These are phyloP conservation scores for Clonostachys rhizophaga DNA, from an alignment of 2,329 filamentous ascomycete species.

Conservation along the genomic window DNA sequence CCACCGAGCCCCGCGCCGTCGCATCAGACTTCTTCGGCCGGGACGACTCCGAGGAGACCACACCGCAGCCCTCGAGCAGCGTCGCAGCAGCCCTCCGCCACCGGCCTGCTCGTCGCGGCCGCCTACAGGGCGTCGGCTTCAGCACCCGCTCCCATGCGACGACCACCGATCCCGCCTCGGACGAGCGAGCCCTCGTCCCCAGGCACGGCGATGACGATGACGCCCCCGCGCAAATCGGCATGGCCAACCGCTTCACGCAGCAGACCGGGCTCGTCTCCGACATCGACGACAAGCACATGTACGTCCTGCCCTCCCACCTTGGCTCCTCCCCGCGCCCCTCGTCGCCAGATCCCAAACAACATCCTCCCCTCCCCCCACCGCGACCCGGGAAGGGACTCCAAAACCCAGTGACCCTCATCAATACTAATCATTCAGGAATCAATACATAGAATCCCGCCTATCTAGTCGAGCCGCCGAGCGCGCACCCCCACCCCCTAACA, in stretches of 20 bases:
- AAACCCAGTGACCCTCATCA: not conserved
- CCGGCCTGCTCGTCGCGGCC: conserved; percentile 44
- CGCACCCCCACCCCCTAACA: conserved; percentile 2
- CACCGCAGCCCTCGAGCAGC: conserved; percentile 21
- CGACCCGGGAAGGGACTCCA: not conserved
- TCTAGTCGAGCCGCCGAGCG: conserved; percentile 47
- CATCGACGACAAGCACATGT: conserved; percentile 73
- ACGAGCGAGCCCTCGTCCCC: conserved; percentile 27
- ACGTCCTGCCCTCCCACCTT: conserved; percentile 33
- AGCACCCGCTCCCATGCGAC: conserved; percentile 21
- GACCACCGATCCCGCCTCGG: conserved; percentile 11
- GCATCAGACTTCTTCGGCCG: conserved; percentile 3
- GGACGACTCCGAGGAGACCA: conserved; percentile 5
- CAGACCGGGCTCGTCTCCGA: conserved; percentile 67
- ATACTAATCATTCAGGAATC: conserved; percentile 72
- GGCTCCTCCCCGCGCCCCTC: conserved; percentile 1
- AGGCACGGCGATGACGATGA: conserved; percentile 13
- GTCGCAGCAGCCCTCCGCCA: conserved; percentile 45
- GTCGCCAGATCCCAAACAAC: not conserved
- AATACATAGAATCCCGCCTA: conserved; percentile 79
- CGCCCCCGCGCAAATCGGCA: conserved; percentile 17
- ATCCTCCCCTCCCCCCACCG: too few species aligned
- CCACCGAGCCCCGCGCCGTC: not conserved
- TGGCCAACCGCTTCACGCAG: conserved; percentile 57
- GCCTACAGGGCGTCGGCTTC: conserved; percentile 54